A percentile compares a stretch with the other conserved stretches of the same genome.
phyloP scores from a whole-genome alignment of 148 eudicot genomes.

The Mesembryanthemum crystallinum region DNA sequence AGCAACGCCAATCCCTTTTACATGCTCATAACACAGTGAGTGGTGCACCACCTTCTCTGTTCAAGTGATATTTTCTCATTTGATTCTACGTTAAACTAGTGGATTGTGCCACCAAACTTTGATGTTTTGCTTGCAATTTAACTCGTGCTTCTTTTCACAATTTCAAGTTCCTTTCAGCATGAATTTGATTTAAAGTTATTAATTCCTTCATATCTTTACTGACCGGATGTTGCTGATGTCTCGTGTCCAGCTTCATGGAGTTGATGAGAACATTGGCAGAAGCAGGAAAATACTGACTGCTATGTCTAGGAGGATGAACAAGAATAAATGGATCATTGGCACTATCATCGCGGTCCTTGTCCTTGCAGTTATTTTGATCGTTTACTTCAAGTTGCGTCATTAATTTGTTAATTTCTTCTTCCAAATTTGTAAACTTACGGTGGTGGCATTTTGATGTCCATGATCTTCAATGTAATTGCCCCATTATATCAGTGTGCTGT shows the following conservation, averaged over 20 bases:
- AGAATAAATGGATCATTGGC: slow-evolving; percentile 57
- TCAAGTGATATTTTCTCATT: neutral
- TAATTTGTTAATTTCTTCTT: slow-evolving; percentile 10
- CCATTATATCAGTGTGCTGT: neutral
- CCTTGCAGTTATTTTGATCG: slow-evolving; percentile 47
- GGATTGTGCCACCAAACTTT: neutral
- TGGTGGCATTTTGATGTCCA: slow-evolving; percentile 10
- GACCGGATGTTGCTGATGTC: neutral
- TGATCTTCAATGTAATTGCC: slow-evolving; percentile 4
- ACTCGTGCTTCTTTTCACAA: neutral
- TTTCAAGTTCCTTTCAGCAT: neutral
- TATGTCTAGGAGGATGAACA: slow-evolving; percentile 67
- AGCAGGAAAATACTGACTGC: slow-evolving; percentile 53
- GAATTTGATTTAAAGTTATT: no score
- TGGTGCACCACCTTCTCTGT: neutral
- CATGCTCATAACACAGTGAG: slow-evolving; percentile 58
- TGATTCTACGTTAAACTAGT: neutral
- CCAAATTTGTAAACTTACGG: neutral
- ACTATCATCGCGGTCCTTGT: slow-evolving; percentile 41
- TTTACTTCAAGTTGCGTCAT: slow-evolving; percentile 50
- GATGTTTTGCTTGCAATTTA: neutral
- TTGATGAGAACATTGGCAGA: slow-evolving; percentile 60
- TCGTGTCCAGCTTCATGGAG: slow-evolving; percentile 60
- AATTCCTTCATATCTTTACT: neutral
- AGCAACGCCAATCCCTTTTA: slow-evolving; percentile 58